Percentiles rank a stretch among this genome's conserved stretches.
Conservation (phyloP, 2,329 filamentous ascomycete species). For the Neofusicoccum umdonicola region DNA sequence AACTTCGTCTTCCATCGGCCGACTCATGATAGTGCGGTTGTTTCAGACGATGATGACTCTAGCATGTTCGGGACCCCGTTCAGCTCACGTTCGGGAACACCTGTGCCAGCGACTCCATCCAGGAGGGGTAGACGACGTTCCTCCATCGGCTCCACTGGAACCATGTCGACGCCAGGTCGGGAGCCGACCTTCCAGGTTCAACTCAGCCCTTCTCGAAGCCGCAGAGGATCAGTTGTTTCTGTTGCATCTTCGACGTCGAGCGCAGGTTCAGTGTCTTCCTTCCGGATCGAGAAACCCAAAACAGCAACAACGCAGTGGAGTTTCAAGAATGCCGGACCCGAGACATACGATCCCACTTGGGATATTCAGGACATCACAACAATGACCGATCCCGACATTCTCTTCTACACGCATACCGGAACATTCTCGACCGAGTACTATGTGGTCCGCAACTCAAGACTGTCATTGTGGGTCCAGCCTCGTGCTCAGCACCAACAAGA, state of each 20-base stretch:
- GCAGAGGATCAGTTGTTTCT: neutral
- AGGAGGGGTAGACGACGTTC: neutral
- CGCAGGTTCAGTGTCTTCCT: neutral
- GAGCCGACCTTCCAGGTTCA: neutral
- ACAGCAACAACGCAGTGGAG: neutral
- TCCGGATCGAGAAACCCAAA: neutral
- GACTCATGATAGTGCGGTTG: neutral
- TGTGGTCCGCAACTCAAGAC: constrained; percentile 10
- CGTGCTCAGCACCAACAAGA: constrained; percentile 10
- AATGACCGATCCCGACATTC: constrained; percentile 24
- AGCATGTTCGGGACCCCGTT: constrained; percentile 3
- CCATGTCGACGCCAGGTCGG: neutral
- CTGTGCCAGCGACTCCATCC: neutral
- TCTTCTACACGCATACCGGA: constrained; percentile 40
- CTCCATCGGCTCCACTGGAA: neutral
- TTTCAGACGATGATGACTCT: neutral
- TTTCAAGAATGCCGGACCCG: neutral
- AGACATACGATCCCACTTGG: constrained; percentile 16
- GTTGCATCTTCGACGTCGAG: neutral
- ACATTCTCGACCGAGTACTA: constrained; percentile 47
- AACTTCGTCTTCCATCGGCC: constrained; percentile 14
- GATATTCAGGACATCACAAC: constrained; percentile 15
- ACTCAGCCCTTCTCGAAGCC: neutral
- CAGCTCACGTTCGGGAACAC: neutral
- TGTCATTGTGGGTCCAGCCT: constrained; percentile 4